Conservation (phyloP, 768 basidiomycete species). For the Mycena metata region DNA sequence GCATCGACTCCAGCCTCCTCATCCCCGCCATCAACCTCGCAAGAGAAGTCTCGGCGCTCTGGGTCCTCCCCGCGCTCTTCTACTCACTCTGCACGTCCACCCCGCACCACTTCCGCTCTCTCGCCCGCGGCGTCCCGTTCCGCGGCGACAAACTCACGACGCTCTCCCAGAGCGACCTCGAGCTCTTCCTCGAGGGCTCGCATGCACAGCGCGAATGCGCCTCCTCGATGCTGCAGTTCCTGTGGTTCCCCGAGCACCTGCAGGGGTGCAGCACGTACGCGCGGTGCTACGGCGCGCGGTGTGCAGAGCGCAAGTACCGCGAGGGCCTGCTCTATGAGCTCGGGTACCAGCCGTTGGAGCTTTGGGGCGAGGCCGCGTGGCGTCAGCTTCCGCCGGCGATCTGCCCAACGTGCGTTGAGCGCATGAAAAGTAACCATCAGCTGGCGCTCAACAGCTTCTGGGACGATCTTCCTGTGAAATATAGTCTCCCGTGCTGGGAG, state of each 20-base stretch:
- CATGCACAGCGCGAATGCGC: slow-evolving; percentile 18
- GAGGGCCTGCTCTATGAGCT: slow-evolving; percentile 19
- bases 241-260: slow-evolving; percentile 13
- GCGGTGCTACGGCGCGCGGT: slow-evolving; percentile 12
- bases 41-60: slow-evolving; percentile 20
- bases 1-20: slow-evolving; percentile 1
- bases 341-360: slow-evolving; percentile 12
- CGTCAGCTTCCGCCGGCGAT: not conserved
- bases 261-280: not conserved
- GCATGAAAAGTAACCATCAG: slow-evolving; percentile 3
- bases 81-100: slow-evolving; percentile 21
- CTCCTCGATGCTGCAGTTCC: slow-evolving; percentile 21
- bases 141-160: not conserved
- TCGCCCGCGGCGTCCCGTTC: slow-evolving; percentile 13
- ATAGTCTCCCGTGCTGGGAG: slow-evolving; percentile 18
- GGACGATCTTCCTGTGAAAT: slow-evolving; percentile 18
- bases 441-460: slow-evolving; percentile 8
- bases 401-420: not conserved
- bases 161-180: not conserved
- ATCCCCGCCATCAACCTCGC: slow-evolving; percentile 26
- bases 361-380: slow-evolving; percentile 19
- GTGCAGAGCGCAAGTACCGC: slow-evolving; percentile 25
- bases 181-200: slow-evolving; percentile 18
- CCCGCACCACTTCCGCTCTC: slow-evolving; percentile 11
- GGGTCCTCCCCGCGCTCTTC: slow-evolving; percentile 25